Evolutionary conservation across 345 rosid genomes (phyloP).

Genomic region (Lenwebbia sp.): DNA sequence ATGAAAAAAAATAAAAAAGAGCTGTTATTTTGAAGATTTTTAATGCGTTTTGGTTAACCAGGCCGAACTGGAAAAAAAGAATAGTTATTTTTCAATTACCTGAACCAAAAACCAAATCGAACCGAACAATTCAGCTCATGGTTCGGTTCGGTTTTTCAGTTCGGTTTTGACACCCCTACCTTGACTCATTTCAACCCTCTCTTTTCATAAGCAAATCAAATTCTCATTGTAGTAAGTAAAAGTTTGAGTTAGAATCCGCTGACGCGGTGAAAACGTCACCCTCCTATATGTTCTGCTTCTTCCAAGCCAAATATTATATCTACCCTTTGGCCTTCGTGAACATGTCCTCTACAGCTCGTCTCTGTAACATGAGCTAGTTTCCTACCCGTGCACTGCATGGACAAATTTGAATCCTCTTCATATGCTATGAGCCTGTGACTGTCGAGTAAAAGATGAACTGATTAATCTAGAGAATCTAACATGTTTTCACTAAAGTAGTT

Average conservation of each 20-base stretch:
- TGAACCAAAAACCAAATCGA: too few species aligned
- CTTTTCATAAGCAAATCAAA: background rate
- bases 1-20: too few species aligned
- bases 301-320: background rate
- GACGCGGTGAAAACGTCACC: background rate
- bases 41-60: too few species aligned
- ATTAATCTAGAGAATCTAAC: background rate
- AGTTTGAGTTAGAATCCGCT: background rate
- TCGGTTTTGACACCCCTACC: too few species aligned
- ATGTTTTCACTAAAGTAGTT: background rate
- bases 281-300: background rate
- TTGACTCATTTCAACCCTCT: accelerated
- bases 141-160: too few species aligned
- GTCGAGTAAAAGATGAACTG: too few species aligned
- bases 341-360: background rate
- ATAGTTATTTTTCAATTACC: too few species aligned
- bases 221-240: background rate
- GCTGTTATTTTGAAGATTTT: too few species aligned
- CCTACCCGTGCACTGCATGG: accelerated
- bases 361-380: background rate
- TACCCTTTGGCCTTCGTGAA: background rate
- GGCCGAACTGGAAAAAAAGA: too few species aligned
- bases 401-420: background rate
- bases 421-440: too few species aligned
- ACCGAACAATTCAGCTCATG: too few species aligned